Evolutionary conservation across 192 early-diverging fungal species (phyloP), one percentile per base, ranked within the genome.

Genomic region (Cladochytrium replicatum): DNA sequence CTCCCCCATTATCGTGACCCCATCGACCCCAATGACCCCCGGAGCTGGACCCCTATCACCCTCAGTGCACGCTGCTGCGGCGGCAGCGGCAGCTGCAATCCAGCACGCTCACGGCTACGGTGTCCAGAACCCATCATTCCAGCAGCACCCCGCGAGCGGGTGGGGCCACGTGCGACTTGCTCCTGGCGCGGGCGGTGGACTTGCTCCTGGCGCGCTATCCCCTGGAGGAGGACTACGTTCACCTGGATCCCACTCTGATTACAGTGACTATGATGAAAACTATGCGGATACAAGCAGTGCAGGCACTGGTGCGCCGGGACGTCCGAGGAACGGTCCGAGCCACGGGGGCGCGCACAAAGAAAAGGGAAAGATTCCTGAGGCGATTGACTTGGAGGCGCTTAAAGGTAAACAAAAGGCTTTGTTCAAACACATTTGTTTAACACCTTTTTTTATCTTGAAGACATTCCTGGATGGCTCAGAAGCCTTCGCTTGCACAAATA

Each of bases 401-500:
- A 71, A 79, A 54, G 84, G 87, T 86, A n/a, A n/a, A n/a, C n/a
- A n/a, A n/a, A n/a, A n/a, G n/a, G n/a, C n/a, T 19, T 60, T 26
- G 13, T 22, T 8, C n/a, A 28, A 22, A 46, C 26, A 28, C 11
- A 26, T 34, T 39, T 1, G 13, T 26, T 48, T 13, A 48, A n/a
- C 44, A 23, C 29, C 48, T 40, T 19, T 46, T 50, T 11, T 50
- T 42, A 48, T 61, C 30, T 2, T 9, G 31, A n/a, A 71, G 94
- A 98, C 69, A 88, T 93, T 60, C 88, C 92, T 6, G 75, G 78
- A 37, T 98, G 94, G 94, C 74, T 98, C 52, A 67, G 91, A 37
- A 82, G 78, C 47, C 73, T 96, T 41, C 84, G 94, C 24, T 70
- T 98, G 54, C 94, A 98, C 74, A 98, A 98, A 69, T 98, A 98